Evolutionary conservation across 805 yeast species (phyloP), one percentile per base, ranked within the genome.

Genomic region (Starmerella sirachaensis): DNA sequence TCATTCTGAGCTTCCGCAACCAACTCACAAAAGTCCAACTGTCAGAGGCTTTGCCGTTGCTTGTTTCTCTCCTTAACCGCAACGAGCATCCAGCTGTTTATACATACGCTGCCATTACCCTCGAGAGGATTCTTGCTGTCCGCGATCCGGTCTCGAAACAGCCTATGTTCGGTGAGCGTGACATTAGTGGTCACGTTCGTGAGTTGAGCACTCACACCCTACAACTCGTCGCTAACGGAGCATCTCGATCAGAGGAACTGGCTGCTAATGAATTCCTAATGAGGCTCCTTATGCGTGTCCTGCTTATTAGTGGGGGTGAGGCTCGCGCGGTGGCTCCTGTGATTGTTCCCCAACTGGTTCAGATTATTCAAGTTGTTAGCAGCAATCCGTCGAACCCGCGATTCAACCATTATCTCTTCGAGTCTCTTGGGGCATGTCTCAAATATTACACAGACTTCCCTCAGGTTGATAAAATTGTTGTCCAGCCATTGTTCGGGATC

Each of bases 321-420:
- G 51, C 53, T 16, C 33, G 39, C 10, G 55, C 58, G 3, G 58
- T 55, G 35, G 58, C 59, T 4, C 51, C 45, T 4, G 35, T 44
- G 14, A 54, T 82, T n/a, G 62, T 83, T 25, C 66, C 69, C 23
- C 86, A 86, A 54, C 63, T 88, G 29, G 60, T 86, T 31, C 64
- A 69, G 35, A 80, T 91, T 33, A 66, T 86, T 33, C 67, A 66
- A 12, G 71, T 74, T 12, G 84, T 86, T 38, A 65, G 85, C 18
- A 76, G 75, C 50, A 91, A 91, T 53, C 99, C 99, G 5, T 82
- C 97, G 5, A 91, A 91, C 60, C 98, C 99, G 30, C 74, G 78
- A 50, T 91, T 91, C 54, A 72, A 85, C 6, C 98, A 91, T 59
- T 93, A 76, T 54, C 68, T 81, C 4, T 91, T 91, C 57, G 99